Conservation (phyloP, 2,329 filamentous ascomycete species). For the Ophiostoma montium region DNA sequence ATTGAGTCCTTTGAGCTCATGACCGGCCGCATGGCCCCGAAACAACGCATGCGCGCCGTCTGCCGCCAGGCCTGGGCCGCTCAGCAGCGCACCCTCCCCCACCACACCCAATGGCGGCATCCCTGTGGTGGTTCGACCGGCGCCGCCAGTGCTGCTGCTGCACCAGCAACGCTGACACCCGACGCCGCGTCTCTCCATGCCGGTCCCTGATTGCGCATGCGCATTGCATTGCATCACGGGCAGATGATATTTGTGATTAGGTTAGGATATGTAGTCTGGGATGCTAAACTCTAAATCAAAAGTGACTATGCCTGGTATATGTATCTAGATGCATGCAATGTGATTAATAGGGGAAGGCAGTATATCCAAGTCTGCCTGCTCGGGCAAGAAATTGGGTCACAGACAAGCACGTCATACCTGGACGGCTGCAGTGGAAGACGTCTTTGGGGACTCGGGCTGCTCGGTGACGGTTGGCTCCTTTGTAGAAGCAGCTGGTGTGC, state of each 20-base stretch:
- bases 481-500: no score
- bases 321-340: no score
- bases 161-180: not conserved
- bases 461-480: not conserved
- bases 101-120: not conserved
- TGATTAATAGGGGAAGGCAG: no score
- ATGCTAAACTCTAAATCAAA: no score
- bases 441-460: not conserved
- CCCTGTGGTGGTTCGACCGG: not conserved
- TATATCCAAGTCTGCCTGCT: no score
- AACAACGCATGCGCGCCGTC: constrained; percentile 51
- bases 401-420: no score
- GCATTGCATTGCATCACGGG: no score
- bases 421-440: not conserved
- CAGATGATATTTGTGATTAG: no score
- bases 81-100: constrained; percentile 16
- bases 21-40: constrained; percentile 57
- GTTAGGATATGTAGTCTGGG: no score
- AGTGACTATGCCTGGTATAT: no score
- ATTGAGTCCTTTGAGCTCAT: constrained; percentile 66
- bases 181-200: not conserved
- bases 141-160: not conserved
- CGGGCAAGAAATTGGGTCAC: no score
- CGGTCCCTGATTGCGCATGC: not conserved
- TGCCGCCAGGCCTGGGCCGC: constrained; percentile 29